Evolutionary conservation across 2,329 filamentous ascomycete genomes (phyloP).

Genomic region (Botrytis porri): DNA sequence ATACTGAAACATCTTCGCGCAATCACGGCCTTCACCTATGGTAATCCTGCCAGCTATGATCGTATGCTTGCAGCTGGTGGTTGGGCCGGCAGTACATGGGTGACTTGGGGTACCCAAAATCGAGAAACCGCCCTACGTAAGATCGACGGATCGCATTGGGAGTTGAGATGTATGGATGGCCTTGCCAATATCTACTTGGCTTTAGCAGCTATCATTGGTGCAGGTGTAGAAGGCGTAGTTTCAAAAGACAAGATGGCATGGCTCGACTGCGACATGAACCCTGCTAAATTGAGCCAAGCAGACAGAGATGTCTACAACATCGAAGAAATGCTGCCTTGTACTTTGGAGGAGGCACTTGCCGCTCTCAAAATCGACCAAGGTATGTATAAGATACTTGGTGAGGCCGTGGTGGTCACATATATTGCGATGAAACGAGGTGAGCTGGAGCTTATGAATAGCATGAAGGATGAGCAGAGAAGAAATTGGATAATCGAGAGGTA

Average conservation of each 20-base stretch:
- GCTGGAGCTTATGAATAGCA: slow-evolving; percentile 47
- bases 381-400: slow-evolving; percentile 47
- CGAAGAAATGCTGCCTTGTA: slow-evolving; percentile 50
- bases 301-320: slow-evolving; percentile 54
- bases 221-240: slow-evolving; percentile 11
- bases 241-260: slow-evolving; percentile 45
- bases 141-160: slow-evolving; percentile 16
- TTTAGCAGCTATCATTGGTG: slow-evolving; percentile 12
- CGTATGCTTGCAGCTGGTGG: neutral
- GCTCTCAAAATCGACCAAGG: slow-evolving; percentile 49
- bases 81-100: slow-evolving; percentile 19
- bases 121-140: neutral
- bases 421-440: slow-evolving; percentile 58
- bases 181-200: slow-evolving; percentile 17
- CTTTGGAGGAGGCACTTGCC: slow-evolving; percentile 53
- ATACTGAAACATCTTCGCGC: slow-evolving; percentile 16
- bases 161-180: slow-evolving; percentile 23
- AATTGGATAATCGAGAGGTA: slow-evolving; percentile 67
- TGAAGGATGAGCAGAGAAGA: slow-evolving; percentile 48
- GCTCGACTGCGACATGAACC: slow-evolving; percentile 55
- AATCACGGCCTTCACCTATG: slow-evolving; percentile 18
- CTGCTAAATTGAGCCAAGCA: slow-evolving; percentile 47
- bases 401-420: slow-evolving; percentile 55
- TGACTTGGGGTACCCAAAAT: slow-evolving; percentile 18
- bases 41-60: slow-evolving; percentile 2